Percentiles rank a stretch among this genome's conserved stretches.
Conservation (phyloP, 805 yeast species). For the Komagataella populi region DNA sequence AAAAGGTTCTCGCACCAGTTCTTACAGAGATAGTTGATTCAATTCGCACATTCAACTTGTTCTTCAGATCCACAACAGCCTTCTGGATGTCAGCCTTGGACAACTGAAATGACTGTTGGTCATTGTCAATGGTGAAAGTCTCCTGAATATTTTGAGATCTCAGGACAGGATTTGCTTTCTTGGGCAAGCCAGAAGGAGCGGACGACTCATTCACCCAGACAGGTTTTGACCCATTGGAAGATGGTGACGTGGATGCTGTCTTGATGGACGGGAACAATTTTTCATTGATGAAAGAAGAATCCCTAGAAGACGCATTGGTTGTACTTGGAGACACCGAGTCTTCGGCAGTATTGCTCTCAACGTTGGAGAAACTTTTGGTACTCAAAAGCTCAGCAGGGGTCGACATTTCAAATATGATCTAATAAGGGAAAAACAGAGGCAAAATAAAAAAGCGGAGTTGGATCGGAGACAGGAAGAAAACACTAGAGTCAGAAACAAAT, state of each 20-base stretch:
- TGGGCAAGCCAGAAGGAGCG: constrained; percentile 6
- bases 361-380: background rate
- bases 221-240: constrained; percentile 1
- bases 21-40: constrained; percentile 74
- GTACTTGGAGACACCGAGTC: background rate
- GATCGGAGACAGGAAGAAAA: background rate
- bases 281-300: constrained; percentile 1
- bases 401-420: background rate
- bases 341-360: background rate
- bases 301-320: background rate
- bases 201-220: constrained; percentile 9
- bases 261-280: background rate
- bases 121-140: constrained; percentile 61
- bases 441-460: background rate
- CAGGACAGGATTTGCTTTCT: constrained; percentile 20
- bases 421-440: background rate
- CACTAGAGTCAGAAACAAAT: background rate
- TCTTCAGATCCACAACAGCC: constrained; percentile 49
- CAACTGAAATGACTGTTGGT: constrained; percentile 45
- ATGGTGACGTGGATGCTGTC: background rate
- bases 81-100: constrained; percentile 55
- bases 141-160: constrained; percentile 58
- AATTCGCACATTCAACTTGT: constrained; percentile 47
- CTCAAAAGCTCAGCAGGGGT: background rate
- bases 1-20: constrained; percentile 68